phyloP scores from a whole-genome alignment of 164 flowering plant species.

The Liquidambar formosana region DNA sequence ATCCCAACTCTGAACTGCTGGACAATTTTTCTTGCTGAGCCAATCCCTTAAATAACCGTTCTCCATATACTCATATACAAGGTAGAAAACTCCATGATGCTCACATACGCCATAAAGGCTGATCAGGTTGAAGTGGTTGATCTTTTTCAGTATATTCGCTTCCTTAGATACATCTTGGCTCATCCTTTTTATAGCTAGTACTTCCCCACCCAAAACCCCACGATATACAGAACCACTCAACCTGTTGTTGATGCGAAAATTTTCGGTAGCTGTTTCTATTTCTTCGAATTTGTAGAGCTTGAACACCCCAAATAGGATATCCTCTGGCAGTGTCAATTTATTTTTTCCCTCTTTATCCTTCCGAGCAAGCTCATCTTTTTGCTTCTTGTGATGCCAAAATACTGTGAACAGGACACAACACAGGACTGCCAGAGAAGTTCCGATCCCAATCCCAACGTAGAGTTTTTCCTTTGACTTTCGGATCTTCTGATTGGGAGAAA shows the following conservation, averaged over 20 bases:
- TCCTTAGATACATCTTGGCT: constrained; percentile 46
- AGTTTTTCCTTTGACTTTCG: constrained; percentile 17
- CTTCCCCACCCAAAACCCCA: constrained; percentile 36
- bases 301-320: constrained; percentile 28
- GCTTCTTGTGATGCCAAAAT: constrained; percentile 22
- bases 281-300: constrained; percentile 42
- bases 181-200: constrained; percentile 47
- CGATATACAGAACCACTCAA: constrained; percentile 53
- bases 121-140: constrained; percentile 70
- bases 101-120: constrained; percentile 51
- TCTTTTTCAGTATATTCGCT: constrained; percentile 44
- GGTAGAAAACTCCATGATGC: constrained; percentile 35
- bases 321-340: constrained; percentile 24
- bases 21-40: constrained; percentile 27
- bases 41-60: constrained; percentile 62
- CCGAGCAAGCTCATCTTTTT: not conserved
- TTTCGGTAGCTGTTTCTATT: constrained; percentile 44
- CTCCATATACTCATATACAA: constrained; percentile 59
- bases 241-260: constrained; percentile 42
- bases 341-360: not conserved
- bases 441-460: constrained; percentile 22
- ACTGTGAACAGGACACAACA: not conserved
- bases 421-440: constrained; percentile 16
- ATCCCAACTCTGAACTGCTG: constrained; percentile 35
- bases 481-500: not conserved